phyloP scores from a whole-genome alignment of 164 flowering plant genomes.

The Stephania yunnanensis region DNA sequence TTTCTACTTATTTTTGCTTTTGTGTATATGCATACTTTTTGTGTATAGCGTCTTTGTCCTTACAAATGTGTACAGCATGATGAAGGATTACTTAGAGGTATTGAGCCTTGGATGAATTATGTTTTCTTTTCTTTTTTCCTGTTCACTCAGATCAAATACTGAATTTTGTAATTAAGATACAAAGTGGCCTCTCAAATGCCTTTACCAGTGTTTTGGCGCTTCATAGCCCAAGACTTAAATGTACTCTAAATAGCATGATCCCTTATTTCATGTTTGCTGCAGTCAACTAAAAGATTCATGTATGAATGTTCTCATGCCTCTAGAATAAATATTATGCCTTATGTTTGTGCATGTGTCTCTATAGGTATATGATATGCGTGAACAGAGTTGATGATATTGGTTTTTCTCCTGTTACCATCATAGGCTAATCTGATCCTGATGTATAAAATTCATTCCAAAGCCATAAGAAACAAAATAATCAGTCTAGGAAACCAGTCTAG shows the following conservation, averaged over 20 bases:
- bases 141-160: background rate
- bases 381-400: too few relatives aligned
- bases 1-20: background rate
- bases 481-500: background rate
- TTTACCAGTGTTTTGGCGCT: background rate
- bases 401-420: too few relatives aligned
- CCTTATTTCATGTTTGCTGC: background rate
- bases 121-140: too few relatives aligned
- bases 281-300: too few relatives aligned
- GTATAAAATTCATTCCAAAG: too few relatives aligned
- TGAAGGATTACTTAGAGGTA: background rate
- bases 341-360: too few relatives aligned
- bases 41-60: background rate
- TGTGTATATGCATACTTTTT: too few relatives aligned
- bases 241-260: background rate
- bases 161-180: too few relatives aligned
- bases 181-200: background rate
- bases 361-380: too few relatives aligned
- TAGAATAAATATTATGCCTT: too few relatives aligned
- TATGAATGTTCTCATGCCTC: too few relatives aligned
- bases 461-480: background rate
- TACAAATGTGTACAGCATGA: background rate
- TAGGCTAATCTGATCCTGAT: too few relatives aligned
- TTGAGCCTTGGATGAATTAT: background rate
- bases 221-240: background rate